phyloP scores from a whole-genome alignment of 345 rosid species.

The Linum usitatissimum region DNA sequence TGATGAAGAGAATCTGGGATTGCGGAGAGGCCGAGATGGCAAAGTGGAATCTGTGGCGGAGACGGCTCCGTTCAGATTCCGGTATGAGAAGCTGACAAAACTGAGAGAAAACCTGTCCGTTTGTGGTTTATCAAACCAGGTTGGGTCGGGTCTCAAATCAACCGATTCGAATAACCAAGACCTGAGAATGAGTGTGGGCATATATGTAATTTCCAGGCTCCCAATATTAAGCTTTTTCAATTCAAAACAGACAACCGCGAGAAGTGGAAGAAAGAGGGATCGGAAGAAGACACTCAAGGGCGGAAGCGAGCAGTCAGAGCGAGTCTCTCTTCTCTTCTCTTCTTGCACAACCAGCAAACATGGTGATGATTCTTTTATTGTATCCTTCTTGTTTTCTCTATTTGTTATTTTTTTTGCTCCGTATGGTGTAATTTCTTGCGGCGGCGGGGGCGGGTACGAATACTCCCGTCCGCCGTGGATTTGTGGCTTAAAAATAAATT shows the following conservation, averaged over 20 bases:
- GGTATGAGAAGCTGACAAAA: conserved; percentile 2
- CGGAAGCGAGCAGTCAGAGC: neutral
- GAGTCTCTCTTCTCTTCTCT: conserved; percentile 1
- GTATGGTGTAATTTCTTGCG: neutral
- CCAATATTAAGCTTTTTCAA: neutral
- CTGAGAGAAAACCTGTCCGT: neutral
- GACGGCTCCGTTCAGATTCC: conserved; percentile 18
- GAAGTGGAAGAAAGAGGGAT: neutral
- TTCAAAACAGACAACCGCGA: neutral
- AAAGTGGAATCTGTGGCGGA: conserved; percentile 16
- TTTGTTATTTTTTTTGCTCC: neutral
- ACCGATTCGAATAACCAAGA: conserved; percentile 1
- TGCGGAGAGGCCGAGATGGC: neutral
- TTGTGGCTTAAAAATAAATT: no score
- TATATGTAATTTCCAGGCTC: no score
- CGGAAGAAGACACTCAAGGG: neutral
- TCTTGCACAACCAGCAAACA: neutral
- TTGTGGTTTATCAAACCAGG: neutral
- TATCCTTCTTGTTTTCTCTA: neutral
- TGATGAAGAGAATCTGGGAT: neutral
- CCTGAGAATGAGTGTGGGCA: neutral
- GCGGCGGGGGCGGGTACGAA: neutral
- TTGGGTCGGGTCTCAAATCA: conserved; percentile 5
- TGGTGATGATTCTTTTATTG: neutral
- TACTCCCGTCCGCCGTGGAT: neutral